Evolutionary conservation across 2,329 filamentous ascomycete species (phyloP).

Genomic region (Penicillium sp.): DNA sequence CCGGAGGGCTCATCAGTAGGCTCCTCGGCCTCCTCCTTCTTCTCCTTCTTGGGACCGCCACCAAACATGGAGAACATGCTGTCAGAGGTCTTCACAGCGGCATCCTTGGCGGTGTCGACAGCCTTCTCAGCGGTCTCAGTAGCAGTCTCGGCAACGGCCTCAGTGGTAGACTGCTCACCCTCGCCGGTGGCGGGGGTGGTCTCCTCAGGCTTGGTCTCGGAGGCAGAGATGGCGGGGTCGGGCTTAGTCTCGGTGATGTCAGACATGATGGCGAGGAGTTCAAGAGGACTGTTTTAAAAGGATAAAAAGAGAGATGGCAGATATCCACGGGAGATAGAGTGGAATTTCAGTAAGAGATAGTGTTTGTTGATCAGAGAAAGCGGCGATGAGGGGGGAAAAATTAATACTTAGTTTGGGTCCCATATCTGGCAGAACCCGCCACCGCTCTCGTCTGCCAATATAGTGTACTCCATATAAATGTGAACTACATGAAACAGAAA

Average conservation of each 20-base stretch:
- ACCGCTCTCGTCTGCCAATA: conserved; percentile 21
- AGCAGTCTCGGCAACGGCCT: conserved; percentile 37
- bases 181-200: conserved; percentile 35
- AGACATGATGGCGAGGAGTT: conserved; percentile 38
- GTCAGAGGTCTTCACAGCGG: conserved; percentile 47
- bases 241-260: conserved; percentile 45
- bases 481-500: neutral
- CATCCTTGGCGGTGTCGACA: conserved; percentile 40
- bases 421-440: conserved; percentile 21
- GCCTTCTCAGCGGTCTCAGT: conserved; percentile 40
- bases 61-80: conserved; percentile 98
- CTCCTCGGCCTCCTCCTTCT: conserved; percentile 74
- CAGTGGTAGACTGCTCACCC: conserved; percentile 32
- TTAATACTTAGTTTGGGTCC: conserved; percentile 27
- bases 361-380: conserved; percentile 26
- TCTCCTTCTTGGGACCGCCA: conserved; percentile 94
- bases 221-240: conserved; percentile 44
- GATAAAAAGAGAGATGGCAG: conserved; percentile 3
- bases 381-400: conserved; percentile 30
- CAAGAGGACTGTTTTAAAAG: conserved; percentile 11
- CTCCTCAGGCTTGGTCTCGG: conserved; percentile 38
- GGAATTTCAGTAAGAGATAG: conserved; percentile 13
- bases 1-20: conserved; percentile 85
- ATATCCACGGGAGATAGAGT: conserved; percentile 8
- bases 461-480: neutral